phyloP scores from a whole-genome alignment of 148 eudicot species.

The Silene conica region DNA sequence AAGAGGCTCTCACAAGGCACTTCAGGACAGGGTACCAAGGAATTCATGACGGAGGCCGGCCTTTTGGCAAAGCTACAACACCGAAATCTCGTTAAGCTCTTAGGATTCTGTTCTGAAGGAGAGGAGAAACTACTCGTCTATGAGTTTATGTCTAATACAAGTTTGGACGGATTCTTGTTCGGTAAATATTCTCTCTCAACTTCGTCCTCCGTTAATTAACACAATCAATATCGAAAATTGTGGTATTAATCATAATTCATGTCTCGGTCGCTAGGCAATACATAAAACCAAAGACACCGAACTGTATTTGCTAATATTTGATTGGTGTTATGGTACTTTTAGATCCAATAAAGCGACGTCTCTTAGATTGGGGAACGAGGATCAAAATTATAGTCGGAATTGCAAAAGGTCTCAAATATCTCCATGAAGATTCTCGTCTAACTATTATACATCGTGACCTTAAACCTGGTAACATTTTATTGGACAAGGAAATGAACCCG shows the following conservation, averaged over 20 bases:
- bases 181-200: neutral
- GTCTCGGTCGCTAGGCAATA: no score
- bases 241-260: no score
- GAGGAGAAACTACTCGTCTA: slow-evolving; percentile 19
- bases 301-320: no score
- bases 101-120: neutral
- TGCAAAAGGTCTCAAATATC: slow-evolving; percentile 21
- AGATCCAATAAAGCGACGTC: neutral
- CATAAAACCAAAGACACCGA: no score
- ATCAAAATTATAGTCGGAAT: slow-evolving; percentile 19
- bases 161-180: slow-evolving; percentile 13
- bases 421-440: slow-evolving; percentile 19
- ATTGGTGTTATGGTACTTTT: no score
- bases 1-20: slow-evolving; percentile 10
- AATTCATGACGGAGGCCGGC: slow-evolving; percentile 30
- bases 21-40: slow-evolving; percentile 8
- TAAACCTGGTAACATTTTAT: slow-evolving; percentile 22
- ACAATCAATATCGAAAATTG: no score
- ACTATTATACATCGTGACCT: slow-evolving; percentile 7
- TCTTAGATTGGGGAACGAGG: slow-evolving; percentile 9
- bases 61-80: slow-evolving; percentile 25
- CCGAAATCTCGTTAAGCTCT: slow-evolving; percentile 11
- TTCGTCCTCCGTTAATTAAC: no score
- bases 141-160: slow-evolving; percentile 17
- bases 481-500: slow-evolving; percentile 17